Base-by-base conservation (phyloP, 441 rosid species). In the Populus hybrid region DNA sequence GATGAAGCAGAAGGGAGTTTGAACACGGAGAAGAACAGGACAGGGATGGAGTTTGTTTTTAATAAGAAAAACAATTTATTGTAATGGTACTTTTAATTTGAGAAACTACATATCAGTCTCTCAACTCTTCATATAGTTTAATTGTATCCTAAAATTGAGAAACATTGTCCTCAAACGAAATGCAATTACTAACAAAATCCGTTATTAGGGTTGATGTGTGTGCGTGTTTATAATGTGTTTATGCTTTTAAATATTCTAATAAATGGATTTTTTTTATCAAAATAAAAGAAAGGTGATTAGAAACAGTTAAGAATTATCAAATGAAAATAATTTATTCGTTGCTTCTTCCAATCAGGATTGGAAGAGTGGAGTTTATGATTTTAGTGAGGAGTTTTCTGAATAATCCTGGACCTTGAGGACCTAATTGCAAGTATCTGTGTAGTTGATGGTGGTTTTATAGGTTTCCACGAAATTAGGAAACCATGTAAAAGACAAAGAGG, bases 11-110 rank as follows among this genome's bases (percentile, higher is more conserved):
- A 63, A 18, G 36, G 32, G 35, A n/a, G 6, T 78, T 79, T 75
- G 5, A 76, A 11, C 78, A 57, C 76, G 65, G 73, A 20, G 82
- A 73, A 66, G 73, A 77, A 59, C 68, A 38, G 54, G 83, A 67
- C 34, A 20, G 9, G 38, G 65, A 34, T 70, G 32, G 23, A 66
- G 20, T 70, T 1, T 16, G 16, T 54, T 30, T 30, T 30, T 30
- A 30, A 30, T 30, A 30, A 3, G 32, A 5, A 18, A 18, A 5
- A 3, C 0, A 3, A 46, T 2, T 10, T 16, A 54, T 54, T 18
- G n/a, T 6, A 18, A 0, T 54, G 9, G n/a, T 16, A 54, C 8
- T 54, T 0, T 16, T 18, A 54, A 54, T 54, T 54, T 54, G n/a
- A 0, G 8, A 54, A 54, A 54, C 61, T 54, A 54, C 61, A 54